phyloP scores from a whole-genome alignment of 164 flowering plant species.

The Cinnamomum chago region DNA sequence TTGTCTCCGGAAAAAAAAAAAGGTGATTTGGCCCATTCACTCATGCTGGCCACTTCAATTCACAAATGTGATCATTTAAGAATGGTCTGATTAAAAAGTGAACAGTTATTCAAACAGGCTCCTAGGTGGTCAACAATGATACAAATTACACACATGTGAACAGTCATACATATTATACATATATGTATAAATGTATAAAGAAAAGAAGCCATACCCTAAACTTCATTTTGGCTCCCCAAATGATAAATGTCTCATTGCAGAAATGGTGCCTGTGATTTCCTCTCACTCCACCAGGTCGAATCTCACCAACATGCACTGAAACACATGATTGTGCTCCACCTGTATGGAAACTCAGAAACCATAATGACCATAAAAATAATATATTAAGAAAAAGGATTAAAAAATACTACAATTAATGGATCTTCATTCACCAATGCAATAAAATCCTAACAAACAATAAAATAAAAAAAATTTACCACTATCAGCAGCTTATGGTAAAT shows the following conservation, averaged over 20 bases:
- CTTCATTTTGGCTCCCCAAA: slow-evolving; percentile 81
- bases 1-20: too few relatives aligned
- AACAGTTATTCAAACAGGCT: not conserved
- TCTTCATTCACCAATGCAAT: too few relatives aligned
- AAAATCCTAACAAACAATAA: not conserved
- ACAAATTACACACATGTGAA: not conserved
- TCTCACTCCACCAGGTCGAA: slow-evolving; percentile 68
- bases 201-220: slow-evolving; percentile 51
- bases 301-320: slow-evolving; percentile 76
- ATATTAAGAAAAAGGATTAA: not conserved
- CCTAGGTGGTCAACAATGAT: not conserved
- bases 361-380: not conserved
- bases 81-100: not conserved
- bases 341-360: slow-evolving; percentile 20
- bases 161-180: not conserved
- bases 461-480: not conserved
- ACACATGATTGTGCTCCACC: slow-evolving; percentile 71
- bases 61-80: not conserved
- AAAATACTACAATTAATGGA: too few relatives aligned
- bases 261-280: slow-evolving; percentile 86
- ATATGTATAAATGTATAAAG: not conserved
- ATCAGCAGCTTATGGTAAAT: not conserved
- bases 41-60: not conserved
- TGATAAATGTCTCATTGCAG: slow-evolving; percentile 87
- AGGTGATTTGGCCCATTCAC: too few relatives aligned